These are phyloP conservation scores for Teratosphaeria epicoccoides DNA, from an alignment of 2,329 filamentous ascomycete species.

Conservation along the genomic window DNA sequence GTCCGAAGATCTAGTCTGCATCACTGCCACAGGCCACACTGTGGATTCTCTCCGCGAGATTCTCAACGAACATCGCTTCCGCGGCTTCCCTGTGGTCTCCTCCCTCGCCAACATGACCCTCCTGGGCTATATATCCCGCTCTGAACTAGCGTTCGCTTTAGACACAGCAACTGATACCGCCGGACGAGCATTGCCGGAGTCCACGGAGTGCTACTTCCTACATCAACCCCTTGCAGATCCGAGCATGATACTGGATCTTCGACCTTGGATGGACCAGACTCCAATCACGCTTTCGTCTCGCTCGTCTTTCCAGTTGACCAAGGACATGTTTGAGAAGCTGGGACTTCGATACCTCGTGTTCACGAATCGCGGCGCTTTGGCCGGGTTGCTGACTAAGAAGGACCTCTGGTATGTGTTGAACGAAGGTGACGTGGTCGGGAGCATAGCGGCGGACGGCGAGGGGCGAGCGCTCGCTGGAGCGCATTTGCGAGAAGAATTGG, in stretches of 20 bases:
- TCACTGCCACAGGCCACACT: slow-evolving; percentile 73
- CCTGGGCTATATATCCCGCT: slow-evolving; percentile 86
- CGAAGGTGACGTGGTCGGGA: slow-evolving; percentile 46
- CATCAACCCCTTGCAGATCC: slow-evolving; percentile 76
- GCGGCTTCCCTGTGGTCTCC: slow-evolving; percentile 83
- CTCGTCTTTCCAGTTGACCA: slow-evolving; percentile 69
- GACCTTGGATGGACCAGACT: slow-evolving; percentile 98
- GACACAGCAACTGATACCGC: slow-evolving; percentile 45
- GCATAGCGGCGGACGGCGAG: background rate
- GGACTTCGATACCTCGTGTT: slow-evolving; percentile 86
- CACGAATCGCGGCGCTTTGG: slow-evolving; percentile 66
- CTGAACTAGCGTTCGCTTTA: slow-evolving; percentile 76
- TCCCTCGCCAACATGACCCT: slow-evolving; percentile 67
- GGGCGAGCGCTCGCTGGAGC: slow-evolving; percentile 22
- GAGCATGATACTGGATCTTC: slow-evolving; percentile 66
- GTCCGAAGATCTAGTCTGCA: slow-evolving; percentile 78
- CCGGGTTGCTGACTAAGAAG: slow-evolving; percentile 90
- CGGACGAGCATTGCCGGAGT: slow-evolving; percentile 49
- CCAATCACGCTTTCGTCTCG: slow-evolving; percentile 77
- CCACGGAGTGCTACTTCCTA: slow-evolving; percentile 73
- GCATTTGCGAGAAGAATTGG: slow-evolving; percentile 26
- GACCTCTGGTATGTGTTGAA: slow-evolving; percentile 92
- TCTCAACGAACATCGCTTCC: slow-evolving; percentile 64
- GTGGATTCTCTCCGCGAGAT: slow-evolving; percentile 63
- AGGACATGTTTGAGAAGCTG: slow-evolving; percentile 88